phyloP scores from a whole-genome alignment of 2,329 filamentous ascomycete species.

The Colletotrichum spaethianum region DNA sequence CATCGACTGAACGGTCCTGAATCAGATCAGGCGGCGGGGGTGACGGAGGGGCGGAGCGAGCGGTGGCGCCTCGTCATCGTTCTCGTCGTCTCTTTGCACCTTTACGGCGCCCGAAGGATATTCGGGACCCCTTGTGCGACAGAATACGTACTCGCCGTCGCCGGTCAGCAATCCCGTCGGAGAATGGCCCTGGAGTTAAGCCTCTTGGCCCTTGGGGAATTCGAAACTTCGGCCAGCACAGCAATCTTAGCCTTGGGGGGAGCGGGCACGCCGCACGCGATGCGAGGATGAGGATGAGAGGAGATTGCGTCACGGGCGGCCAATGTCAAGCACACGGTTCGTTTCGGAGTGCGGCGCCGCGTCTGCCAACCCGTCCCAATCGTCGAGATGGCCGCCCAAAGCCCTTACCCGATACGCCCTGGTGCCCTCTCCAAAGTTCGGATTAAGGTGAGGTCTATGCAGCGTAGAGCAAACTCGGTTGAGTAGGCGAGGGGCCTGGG shows the following conservation, averaged over 20 bases:
- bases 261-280: neutral
- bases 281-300: neutral
- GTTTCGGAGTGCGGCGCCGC: conserved; percentile 16
- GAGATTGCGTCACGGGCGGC: conserved; percentile 13
- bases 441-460: conserved; percentile 23
- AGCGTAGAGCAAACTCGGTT: neutral
- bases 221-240: no score
- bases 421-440: neutral
- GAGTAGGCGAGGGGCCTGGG: neutral
- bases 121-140: neutral
- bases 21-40: neutral
- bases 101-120: neutral
- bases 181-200: neutral
- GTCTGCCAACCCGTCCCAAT: neutral
- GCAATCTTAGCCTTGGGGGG: neutral
- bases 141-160: neutral
- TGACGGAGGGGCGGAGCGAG: neutral
- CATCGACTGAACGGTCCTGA: neutral
- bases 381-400: neutral
- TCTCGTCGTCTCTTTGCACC: neutral
- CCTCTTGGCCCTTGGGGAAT: neutral
- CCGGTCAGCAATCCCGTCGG: neutral
- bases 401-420: neutral
- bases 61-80: neutral
- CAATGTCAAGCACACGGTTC: conserved; percentile 17